These are phyloP conservation scores for Exobasidium cylindrosporum DNA, from an alignment of 1,284 basidiomycete genomes.

Conservation along the genomic window DNA sequence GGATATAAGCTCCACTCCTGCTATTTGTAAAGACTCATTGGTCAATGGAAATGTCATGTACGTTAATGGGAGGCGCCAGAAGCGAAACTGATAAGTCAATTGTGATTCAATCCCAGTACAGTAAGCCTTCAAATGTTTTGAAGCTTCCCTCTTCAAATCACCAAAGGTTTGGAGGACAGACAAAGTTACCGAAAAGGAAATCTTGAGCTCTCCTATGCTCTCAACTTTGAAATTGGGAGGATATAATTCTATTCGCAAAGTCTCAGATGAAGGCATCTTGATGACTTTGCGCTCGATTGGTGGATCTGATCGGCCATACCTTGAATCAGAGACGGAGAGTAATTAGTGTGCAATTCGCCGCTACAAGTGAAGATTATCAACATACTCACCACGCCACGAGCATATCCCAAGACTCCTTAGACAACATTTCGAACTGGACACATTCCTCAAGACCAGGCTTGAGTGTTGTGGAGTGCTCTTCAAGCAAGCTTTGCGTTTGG, in stretches of 20 bases:
- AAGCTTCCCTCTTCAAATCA: background rate
- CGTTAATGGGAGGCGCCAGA: conserved; percentile 7
- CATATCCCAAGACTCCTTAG: conserved; percentile 1
- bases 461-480: too few relatives aligned
- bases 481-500: background rate
- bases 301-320: conserved; percentile 7
- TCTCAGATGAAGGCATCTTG: background rate
- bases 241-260: conserved; percentile 12
- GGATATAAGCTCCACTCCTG: conserved; percentile 39
- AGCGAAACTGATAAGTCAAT: background rate
- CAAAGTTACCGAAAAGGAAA: background rate
- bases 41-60: background rate
- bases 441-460: background rate
- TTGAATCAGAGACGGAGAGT: background rate
- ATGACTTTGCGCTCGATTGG: conserved; percentile 9
- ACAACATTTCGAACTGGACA: background rate
- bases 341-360: background rate
- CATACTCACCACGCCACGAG: background rate
- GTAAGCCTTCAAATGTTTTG: conserved; percentile 1
- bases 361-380: background rate
- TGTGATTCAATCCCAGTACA: too few relatives aligned
- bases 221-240: background rate
- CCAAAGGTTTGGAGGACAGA: background rate
- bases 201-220: background rate
- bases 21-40: background rate